Evolutionary conservation across 139 green algal genomes (phyloP).

Genomic region (Tetradesmus lagerheimii): DNA sequence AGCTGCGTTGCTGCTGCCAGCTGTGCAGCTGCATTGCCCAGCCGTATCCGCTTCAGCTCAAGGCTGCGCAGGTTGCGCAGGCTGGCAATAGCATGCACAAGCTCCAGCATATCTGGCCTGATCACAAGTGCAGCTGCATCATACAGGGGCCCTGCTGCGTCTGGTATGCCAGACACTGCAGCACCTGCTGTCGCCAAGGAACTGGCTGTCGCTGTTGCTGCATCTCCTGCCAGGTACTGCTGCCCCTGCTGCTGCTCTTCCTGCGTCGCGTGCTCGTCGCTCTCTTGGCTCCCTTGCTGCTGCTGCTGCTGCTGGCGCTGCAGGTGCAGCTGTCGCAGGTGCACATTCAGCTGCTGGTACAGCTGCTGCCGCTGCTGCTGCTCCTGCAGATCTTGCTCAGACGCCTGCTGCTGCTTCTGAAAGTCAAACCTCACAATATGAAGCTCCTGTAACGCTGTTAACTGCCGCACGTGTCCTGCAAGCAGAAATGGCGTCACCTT

Average conservation of each 20-base stretch:
- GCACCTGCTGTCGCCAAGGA: background rate
- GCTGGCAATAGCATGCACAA: background rate
- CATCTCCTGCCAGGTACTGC: background rate
- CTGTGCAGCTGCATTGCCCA: background rate
- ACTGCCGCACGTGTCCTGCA: background rate
- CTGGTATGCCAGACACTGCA: background rate
- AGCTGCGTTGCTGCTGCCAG: background rate
- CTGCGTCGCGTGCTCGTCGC: background rate
- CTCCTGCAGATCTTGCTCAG: background rate
- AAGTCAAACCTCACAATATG: background rate
- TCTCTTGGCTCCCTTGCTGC: background rate
- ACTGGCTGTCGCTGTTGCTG: background rate
- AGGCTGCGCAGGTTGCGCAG: background rate
- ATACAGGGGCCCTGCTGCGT: background rate
- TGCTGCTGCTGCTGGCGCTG: background rate
- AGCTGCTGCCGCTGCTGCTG: background rate
- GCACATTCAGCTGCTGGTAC: background rate
- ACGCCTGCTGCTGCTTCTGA: background rate
- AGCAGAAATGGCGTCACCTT: background rate
- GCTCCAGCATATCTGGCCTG: background rate
- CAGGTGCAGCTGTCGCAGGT: background rate
- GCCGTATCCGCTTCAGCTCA: background rate
- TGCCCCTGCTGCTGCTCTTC: background rate
- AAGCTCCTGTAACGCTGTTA: background rate
- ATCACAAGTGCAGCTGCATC: background rate